Evolutionary conservation across 148 eudicot species (phyloP).

Genomic region (Chenopodium quinoa): DNA sequence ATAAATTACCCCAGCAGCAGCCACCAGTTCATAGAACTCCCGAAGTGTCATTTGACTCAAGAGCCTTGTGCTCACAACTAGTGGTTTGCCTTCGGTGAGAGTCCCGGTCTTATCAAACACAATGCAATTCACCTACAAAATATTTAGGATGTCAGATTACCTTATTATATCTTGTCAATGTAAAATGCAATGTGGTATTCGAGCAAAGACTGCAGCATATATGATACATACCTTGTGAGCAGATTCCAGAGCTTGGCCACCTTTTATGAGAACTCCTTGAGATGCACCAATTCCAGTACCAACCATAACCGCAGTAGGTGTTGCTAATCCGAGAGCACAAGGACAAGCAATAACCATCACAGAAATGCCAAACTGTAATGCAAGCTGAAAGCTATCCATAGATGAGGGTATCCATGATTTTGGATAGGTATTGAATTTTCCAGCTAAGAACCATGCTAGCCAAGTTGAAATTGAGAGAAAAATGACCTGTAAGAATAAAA

Average conservation of each 20-base stretch:
- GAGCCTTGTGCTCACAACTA: slow-evolving; percentile 67
- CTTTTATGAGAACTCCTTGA: slow-evolving; percentile 96
- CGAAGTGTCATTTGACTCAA: slow-evolving; percentile 61
- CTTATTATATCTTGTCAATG: background rate
- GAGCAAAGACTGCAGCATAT: background rate
- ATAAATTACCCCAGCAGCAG: slow-evolving; percentile 82
- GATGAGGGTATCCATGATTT: slow-evolving; percentile 90
- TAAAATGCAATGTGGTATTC: background rate
- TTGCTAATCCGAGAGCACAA: slow-evolving; percentile 98
- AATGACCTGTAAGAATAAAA: slow-evolving; percentile 60
- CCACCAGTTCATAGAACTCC: slow-evolving; percentile 75
- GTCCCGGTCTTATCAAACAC: slow-evolving; percentile 99
- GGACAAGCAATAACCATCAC: slow-evolving; percentile 99
- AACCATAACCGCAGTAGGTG: slow-evolving; percentile 99
- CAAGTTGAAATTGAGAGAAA: slow-evolving; percentile 64
- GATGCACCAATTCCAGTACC: slow-evolving; percentile 99
- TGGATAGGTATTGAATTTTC: slow-evolving; percentile 64
- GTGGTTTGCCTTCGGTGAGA: slow-evolving; percentile 85
- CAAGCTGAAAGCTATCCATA: slow-evolving; percentile 94
- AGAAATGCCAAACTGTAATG: slow-evolving; percentile 92
- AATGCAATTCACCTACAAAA: slow-evolving; percentile 77
- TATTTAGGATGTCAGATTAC: accelerated
- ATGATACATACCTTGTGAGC: slow-evolving; percentile 64
- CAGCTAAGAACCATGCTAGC: slow-evolving; percentile 83
- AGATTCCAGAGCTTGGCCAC: slow-evolving; percentile 90